Base-by-base conservation (phyloP, 768 basidiomycete genomes). In the Cyclocybe cylindracea region DNA sequence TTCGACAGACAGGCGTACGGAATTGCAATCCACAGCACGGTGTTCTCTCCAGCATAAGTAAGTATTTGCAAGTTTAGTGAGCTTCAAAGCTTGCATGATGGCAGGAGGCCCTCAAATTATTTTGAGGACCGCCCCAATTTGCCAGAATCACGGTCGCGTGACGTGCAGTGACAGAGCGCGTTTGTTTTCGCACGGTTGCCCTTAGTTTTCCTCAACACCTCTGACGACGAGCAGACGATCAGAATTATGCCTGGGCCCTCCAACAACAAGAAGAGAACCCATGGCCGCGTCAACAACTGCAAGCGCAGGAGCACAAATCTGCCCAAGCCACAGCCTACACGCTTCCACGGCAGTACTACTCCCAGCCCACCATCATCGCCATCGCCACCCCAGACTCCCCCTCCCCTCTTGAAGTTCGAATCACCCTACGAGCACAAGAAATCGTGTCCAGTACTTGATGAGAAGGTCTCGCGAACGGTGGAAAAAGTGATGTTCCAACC, bases 191-290 rank as follows among this genome's bases (percentile, higher is more conserved):
- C 24, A 24, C 24, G 24, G 24, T 24, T 24, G 24, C 24, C 24
- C 24, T 16, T 16, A 16, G 16, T 16, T 16, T 16, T 16, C 16
- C 16, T 24, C 24, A 24, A 24, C 24, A 5, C 24, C 24, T 24
- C 24, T 5, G 24, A 24, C 24, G 24, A 24, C 24, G 24, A 24
- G 24, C 24, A 24, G 24, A 24, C 24, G 24, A 24, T 24, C 24
- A 24, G 24, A 47, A 46, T 38, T 14, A 87, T 87, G 85, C 85
- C 84, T 11, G 84, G 84, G 18, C 85, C 85, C 46, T 75, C 77
- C 50, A 87, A 85, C 64, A 59, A 61, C 44, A 79, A 70, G 62
- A 78, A 72, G 59, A 78, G 56, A 55, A 37, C 18, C 41, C 40
- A 2, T 5, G 24, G 24, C 5, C 48, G 48, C 44, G 42, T 19